Evolutionary conservation across 2,329 filamentous ascomycete genomes (phyloP).

Genomic region (Stromatinia cepivora): DNA sequence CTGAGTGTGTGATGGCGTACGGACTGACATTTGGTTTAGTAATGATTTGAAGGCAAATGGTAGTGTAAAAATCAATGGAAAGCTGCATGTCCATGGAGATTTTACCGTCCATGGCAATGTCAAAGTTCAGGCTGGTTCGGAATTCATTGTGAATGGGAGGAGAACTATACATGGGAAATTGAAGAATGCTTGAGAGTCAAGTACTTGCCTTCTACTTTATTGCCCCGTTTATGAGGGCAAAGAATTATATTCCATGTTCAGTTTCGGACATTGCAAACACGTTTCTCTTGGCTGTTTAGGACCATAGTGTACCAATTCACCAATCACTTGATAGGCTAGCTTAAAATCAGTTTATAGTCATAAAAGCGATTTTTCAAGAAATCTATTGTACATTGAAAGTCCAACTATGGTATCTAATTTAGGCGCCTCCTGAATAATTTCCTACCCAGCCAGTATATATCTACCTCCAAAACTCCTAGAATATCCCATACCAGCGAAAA

Average conservation of each 20-base stretch:
- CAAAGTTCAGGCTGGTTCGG: conserved; percentile 26
- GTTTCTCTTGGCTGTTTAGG: neutral
- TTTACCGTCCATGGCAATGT: conserved; percentile 32
- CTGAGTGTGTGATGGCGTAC: neutral
- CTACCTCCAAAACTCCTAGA: conserved; percentile 8
- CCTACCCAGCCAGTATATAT: neutral
- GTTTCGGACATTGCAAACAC: neutral
- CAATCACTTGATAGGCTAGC: neutral
- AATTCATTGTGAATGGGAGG: conserved; percentile 32
- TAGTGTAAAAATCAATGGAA: conserved; percentile 29
- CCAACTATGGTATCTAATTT: conserved; percentile 14
- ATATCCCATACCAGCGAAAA: neutral
- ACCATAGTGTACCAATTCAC: neutral
- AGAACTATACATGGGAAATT: conserved; percentile 35
- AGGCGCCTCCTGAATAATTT: neutral
- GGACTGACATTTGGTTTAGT: conserved; percentile 18
- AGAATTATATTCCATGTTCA: neutral
- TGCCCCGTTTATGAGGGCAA: neutral
- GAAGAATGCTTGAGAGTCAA: conserved; percentile 7
- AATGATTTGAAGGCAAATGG: conserved; percentile 25
- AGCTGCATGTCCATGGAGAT: conserved; percentile 31
- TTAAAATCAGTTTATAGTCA: neutral
- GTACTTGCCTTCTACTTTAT: neutral
- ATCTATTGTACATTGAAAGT: conserved; percentile 7
- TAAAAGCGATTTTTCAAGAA: neutral